Percentiles rank a stretch among this genome's conserved stretches.
Conservation (phyloP, 176 grass and related monocot genomes). For the Aechmea fasciata region DNA sequence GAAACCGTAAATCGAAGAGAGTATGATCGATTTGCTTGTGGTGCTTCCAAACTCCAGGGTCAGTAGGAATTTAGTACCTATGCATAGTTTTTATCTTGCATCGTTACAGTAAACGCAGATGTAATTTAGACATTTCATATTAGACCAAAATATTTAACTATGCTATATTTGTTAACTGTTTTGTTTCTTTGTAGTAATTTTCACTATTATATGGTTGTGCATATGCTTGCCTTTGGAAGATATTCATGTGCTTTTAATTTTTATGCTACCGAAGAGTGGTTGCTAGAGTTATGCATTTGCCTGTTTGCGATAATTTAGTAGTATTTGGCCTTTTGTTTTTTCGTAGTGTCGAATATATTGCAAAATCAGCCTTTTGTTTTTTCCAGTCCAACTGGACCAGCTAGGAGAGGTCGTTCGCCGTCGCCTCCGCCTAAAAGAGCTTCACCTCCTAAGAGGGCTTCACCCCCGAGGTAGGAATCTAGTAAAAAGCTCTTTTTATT, state of each 20-base stretch:
- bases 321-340: no score
- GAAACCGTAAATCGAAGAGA: no score
- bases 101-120: background rate
- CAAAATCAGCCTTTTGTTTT: background rate
- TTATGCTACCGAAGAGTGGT: no score
- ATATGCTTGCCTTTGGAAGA: background rate
- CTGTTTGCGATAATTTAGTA: no score
- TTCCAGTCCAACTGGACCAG: constrained; percentile 49
- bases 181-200: background rate
- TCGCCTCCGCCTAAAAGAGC: constrained; percentile 65
- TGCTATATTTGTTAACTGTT: background rate
- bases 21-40: no score
- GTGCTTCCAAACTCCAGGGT: no score
- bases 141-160: background rate
- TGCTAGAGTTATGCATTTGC: no score
- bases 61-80: no score
- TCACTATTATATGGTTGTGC: background rate
- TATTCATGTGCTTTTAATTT: background rate
- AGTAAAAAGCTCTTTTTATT: constrained; percentile 7
- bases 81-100: no score
- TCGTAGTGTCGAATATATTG: no score
- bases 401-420: constrained; percentile 42
- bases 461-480: constrained; percentile 46
- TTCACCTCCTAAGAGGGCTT: constrained; percentile 79
- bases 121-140: background rate